These are phyloP conservation scores for Wickerhamomyces sydowiorum DNA, from an alignment of 805 yeast species.

Conservation along the genomic window DNA sequence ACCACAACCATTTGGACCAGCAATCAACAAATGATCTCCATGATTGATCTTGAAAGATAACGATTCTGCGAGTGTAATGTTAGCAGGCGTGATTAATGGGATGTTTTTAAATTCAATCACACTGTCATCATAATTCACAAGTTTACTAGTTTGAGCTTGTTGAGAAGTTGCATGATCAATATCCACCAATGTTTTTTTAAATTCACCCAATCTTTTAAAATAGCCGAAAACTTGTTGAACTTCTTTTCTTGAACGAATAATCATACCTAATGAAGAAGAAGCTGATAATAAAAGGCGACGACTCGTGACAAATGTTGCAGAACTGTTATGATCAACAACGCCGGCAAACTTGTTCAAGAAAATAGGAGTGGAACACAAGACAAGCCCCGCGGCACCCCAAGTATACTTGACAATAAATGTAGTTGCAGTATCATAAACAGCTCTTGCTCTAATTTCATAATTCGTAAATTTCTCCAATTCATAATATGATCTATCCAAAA, in stretches of 20 bases:
- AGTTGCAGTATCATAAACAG: constrained; percentile 79
- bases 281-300: constrained; percentile 78
- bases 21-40: constrained; percentile 82
- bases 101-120: constrained; percentile 65
- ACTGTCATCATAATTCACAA: constrained; percentile 46
- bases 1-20: constrained; percentile 96
- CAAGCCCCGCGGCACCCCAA: constrained; percentile 94
- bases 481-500: constrained; percentile 75
- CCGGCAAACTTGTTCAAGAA: constrained; percentile 49
- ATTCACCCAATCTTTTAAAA: constrained; percentile 65
- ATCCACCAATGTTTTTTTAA: constrained; percentile 56
- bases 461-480: constrained; percentile 73
- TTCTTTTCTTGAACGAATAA: constrained; percentile 79
- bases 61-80: constrained; percentile 61
- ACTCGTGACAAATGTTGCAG: constrained; percentile 86
- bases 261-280: constrained; percentile 81
- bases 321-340: constrained; percentile 38
- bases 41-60: constrained; percentile 67
- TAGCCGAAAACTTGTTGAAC: constrained; percentile 81
- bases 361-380: constrained; percentile 83
- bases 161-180: constrained; percentile 28
- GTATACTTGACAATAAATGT: constrained; percentile 85
- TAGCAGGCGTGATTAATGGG: constrained; percentile 82
- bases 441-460: constrained; percentile 68
- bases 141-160: constrained; percentile 18